Evolutionary conservation across 2,329 filamentous ascomycete species (phyloP).

Genomic region (Pseudogymnoascus destructans): DNA sequence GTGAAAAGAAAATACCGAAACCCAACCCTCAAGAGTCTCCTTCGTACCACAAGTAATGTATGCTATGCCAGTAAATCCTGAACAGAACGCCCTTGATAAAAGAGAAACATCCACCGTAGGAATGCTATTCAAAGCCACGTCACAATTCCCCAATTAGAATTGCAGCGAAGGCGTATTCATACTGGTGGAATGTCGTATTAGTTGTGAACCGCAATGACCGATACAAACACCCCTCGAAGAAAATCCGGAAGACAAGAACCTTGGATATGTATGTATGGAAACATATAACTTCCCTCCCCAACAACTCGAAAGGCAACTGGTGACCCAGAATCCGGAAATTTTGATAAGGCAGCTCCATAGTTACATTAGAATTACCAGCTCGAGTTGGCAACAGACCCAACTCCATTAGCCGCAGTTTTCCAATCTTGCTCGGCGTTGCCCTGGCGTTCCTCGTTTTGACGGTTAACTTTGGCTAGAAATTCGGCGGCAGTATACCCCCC

Average conservation of each 20-base stretch:
- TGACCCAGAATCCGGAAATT: background rate
- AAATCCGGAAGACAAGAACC: background rate
- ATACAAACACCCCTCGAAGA: background rate
- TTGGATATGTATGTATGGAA: constrained; percentile 5
- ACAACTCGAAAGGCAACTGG: background rate
- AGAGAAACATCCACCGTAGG: background rate
- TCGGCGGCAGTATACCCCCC: background rate
- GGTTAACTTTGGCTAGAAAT: constrained; percentile 1
- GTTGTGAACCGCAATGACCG: background rate
- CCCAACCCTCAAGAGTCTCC: background rate
- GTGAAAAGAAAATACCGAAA: background rate
- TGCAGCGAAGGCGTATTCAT: background rate
- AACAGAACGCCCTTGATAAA: constrained; percentile 2
- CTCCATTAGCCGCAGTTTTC: background rate
- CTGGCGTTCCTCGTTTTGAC: background rate
- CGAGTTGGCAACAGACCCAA: background rate
- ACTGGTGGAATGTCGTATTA: background rate
- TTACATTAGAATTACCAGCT: background rate
- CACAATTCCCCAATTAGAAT: background rate
- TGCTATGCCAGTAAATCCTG: constrained; percentile 1
- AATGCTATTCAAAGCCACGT: background rate
- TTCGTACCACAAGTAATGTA: background rate
- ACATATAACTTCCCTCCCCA: background rate
- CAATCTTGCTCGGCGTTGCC: background rate
- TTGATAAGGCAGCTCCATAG: background rate